Base-by-base conservation (phyloP, 352 stramenopile species). In the Aphanomyces cochlioides region DNA sequence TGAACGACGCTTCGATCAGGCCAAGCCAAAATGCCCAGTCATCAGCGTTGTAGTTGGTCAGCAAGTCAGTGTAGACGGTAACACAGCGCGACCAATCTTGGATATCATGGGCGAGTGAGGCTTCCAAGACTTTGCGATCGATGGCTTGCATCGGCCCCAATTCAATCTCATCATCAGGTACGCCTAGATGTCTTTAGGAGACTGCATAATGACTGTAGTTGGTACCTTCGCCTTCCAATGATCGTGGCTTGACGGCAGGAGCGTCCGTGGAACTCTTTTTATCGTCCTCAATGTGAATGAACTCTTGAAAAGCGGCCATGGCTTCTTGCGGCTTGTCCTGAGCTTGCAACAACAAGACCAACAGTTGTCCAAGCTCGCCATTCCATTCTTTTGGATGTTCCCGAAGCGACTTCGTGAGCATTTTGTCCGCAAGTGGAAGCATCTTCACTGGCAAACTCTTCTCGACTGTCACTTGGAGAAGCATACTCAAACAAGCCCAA, bases 101-200 rank as follows among this genome's bases (percentile, higher is more conserved):
- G 39, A 88, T 78, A 7, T 79, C 74, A 56, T 82, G 87, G 0
- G 78, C 77, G 6, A 95, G 73, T n/a, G 78, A 73, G 0, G 87
- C 83, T 48, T 93, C 85, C 6, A 95, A 75, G 38, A 78, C 79
- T 56, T 92, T 69, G 6, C 79, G 81, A 67, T 95, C 87, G 56
- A 93, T 91, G 37, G 77, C 74, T 48, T 93, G 84, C 82, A 95
- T 87, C n/a, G 84, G 82, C 37, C 87, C 87, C 13, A 92, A 73
- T 41, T 89, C 85, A 69, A 95, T 93, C 4, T 95, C 87, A 47
- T 95, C 87, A 47, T 95, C 87, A 73, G 87, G 84, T 17, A 78
- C 80, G 45, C 85, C 54, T 61, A 61, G 28, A 39, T 17, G 50
- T 19, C 45, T n/a, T 19, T n/a, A 53, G n/a, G 45, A 53, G 45